Evolutionary conservation across 805 yeast genomes (phyloP), one percentile per base, ranked within the genome.

Genomic region (Candida peoriensis): DNA sequence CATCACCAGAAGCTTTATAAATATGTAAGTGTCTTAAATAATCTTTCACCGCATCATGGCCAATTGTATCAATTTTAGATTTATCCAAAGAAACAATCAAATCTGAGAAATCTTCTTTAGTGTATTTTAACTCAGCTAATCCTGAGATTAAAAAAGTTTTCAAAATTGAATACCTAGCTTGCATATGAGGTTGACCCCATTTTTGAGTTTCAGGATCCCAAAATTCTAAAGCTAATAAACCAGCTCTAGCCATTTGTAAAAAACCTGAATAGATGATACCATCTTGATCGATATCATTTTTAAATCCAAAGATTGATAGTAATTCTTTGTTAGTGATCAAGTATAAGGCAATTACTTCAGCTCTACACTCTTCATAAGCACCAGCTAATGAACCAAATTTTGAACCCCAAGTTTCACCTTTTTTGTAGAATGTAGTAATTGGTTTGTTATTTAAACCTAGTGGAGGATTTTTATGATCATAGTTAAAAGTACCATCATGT

Each of bases 161-260:
- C 70, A 84, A 69, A 47, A 87, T 86, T 21, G 93, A 85, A 61
- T 72, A 87, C 58, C 96, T 70, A 4, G 95, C 96, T 63, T 86
- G 95, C 87, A 86, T 85, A 57, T 87, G 96, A 11, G 96, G 79
- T 63, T 87, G 96, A 20, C 96, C 96, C 95, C 96, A 87, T 61
- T 85, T 86, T 39, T 67, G 64, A 20, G 85, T 71, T 29, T 61
- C 60, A 25, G 95, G 95, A 58, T 87, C 95, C 87, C 94, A 87
- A 56, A 72, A 84, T 58, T 87, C 95, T 53, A 87, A 68, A 7
- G 84, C 90, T 23, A 82, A 52, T 32, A 87, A 64, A 39, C 96
- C 96, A 6, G 95, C 95, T 48, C 95, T 72, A 18, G 87, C 82
- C 96, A 87, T 87, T 44, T 75, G 78, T 44, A 86, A 62, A 46